phyloP scores from a whole-genome alignment of 768 basidiomycete genomes.

The Mycena vulgaris region DNA sequence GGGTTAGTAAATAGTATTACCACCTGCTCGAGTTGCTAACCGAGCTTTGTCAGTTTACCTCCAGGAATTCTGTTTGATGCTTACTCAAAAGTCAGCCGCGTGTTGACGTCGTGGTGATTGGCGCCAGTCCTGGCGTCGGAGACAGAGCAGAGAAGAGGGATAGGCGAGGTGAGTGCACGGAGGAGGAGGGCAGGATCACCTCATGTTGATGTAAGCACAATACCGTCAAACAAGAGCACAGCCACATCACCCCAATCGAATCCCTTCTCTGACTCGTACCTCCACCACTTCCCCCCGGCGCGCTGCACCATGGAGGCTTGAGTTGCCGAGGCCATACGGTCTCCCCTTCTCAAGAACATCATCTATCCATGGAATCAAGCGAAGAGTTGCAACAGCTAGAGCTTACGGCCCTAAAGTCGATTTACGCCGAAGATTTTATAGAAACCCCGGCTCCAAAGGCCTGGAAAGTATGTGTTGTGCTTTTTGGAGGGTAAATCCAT shows the following conservation, averaged over 20 bases:
- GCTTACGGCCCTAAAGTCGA: constrained; percentile 85
- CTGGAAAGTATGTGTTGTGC: constrained; percentile 75
- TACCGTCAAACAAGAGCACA: no score
- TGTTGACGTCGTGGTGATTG: no score
- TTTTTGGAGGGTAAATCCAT: constrained; percentile 5
- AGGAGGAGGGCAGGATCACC: no score
- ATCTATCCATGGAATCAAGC: constrained; percentile 76
- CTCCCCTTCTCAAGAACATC: constrained; percentile 72
- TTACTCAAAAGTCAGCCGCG: no score
- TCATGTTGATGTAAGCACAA: no score
- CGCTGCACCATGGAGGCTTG: constrained; percentile 75
- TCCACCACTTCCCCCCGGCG: not conserved
- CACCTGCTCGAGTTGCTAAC: no score
- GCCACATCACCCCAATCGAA: not conserved
- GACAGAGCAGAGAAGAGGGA: no score
- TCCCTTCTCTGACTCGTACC: constrained; percentile 25
- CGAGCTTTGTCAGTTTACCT: no score
- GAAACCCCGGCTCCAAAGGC: constrained; percentile 82
- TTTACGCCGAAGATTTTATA: constrained; percentile 85
- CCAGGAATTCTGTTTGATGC: no score
- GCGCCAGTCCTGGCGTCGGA: no score
- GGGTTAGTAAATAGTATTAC: no score
- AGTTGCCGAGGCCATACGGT: constrained; percentile 79
- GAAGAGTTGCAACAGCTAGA: constrained; percentile 78
- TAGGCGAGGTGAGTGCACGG: no score